Evolutionary conservation across 345 rosid genomes (phyloP).

Genomic region (Ceriops decandra): DNA sequence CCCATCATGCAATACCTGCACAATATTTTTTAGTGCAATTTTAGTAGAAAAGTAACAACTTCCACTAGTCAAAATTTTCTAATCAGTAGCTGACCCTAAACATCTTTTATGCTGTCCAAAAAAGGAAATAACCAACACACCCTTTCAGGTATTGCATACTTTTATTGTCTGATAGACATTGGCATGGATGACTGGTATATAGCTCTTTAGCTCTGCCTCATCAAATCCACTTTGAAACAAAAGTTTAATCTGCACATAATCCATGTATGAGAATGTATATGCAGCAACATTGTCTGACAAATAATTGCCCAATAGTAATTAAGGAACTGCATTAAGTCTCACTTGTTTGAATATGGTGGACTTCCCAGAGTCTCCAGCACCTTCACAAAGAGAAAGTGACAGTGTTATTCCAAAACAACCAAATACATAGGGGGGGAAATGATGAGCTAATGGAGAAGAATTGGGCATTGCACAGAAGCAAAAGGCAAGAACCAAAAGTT

Average conservation of each 20-base stretch:
- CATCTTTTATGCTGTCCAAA: conserved; percentile 27
- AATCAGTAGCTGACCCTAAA: conserved; percentile 23
- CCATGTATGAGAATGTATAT: conserved; percentile 6
- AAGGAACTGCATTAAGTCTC: conserved; percentile 20
- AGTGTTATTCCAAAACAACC: conserved; percentile 1
- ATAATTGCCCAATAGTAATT: background rate
- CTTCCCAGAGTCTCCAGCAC: conserved; percentile 99
- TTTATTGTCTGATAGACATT: conserved; percentile 97
- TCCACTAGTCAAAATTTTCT: background rate
- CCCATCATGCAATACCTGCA: conserved; percentile 84
- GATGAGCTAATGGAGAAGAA: conserved; percentile 4
- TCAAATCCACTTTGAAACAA: conserved; percentile 96
- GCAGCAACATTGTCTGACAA: background rate
- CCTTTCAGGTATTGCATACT: conserved; percentile 78
- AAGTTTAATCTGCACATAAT: conserved; percentile 71
- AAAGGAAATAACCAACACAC: conserved; percentile 75
- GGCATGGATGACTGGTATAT: conserved; percentile 90
- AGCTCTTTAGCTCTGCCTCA: conserved; percentile 81
- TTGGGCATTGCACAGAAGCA: background rate
- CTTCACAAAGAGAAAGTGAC: conserved; percentile 37
- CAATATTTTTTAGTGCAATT: conserved; percentile 24
- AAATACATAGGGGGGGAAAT: background rate
- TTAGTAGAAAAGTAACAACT: conserved; percentile 7
- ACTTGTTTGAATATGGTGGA: conserved; percentile 99
- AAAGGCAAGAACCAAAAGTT: conserved; percentile 1